Evolutionary conservation across 225 moss, liverwort and hornwort species (phyloP).

Genomic region (Pseudisothecium myosuroides): DNA sequence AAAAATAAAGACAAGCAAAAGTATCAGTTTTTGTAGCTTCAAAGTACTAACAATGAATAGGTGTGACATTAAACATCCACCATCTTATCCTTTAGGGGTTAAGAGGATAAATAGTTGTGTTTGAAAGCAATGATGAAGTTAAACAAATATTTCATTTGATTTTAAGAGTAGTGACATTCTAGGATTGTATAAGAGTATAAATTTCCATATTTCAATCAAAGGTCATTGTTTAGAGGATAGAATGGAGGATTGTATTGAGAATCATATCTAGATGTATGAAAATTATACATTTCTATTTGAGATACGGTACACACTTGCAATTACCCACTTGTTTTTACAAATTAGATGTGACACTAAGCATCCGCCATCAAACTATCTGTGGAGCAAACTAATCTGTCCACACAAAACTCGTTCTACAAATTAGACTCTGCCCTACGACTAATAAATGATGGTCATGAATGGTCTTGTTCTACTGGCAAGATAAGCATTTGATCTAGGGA

Average conservation of each 20-base stretch:
- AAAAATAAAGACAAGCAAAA: neutral
- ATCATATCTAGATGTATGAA: neutral
- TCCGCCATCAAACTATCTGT: neutral
- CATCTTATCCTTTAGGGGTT: neutral
- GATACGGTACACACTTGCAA: neutral
- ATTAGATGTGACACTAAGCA: neutral
- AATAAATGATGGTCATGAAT: neutral
- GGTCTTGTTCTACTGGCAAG: neutral
- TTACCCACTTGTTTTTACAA: neutral
- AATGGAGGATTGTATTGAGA: neutral
- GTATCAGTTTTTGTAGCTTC: fast-evolving
- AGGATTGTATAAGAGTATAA: neutral
- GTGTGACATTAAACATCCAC: neutral
- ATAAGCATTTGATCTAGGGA: neutral
- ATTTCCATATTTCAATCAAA: neutral
- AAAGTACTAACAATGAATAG: neutral
- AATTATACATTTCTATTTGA: neutral
- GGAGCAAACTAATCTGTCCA: neutral
- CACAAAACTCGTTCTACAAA: neutral
- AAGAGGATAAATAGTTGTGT: neutral
- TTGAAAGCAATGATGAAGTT: neutral
- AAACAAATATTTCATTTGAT: neutral
- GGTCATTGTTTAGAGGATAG: neutral
- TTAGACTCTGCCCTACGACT: neutral
- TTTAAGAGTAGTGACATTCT: neutral